Evolutionary conservation across 2,329 filamentous ascomycete genomes (phyloP).

Genomic region (Lithohypha guttulata): DNA sequence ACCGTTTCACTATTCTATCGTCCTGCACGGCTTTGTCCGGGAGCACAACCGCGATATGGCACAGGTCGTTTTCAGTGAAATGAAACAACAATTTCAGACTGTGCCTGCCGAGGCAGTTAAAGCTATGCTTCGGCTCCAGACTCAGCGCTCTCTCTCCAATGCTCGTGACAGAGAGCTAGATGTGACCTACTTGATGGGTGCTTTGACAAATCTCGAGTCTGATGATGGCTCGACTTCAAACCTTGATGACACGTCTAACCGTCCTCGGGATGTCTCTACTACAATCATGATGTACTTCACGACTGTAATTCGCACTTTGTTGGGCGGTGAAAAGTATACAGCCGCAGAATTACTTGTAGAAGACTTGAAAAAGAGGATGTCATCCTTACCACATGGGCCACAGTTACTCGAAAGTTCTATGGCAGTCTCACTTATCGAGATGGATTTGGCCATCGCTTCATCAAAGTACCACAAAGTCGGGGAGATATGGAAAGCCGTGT

Average conservation of each 20-base stretch:
- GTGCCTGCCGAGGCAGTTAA: slow-evolving; percentile 27
- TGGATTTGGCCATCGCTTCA: slow-evolving; percentile 5
- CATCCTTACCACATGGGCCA: neutral
- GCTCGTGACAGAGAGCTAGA: slow-evolving; percentile 6
- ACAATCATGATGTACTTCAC: neutral
- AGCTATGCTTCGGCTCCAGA: slow-evolving; percentile 27
- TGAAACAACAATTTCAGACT: slow-evolving; percentile 27
- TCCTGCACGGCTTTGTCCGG: slow-evolving; percentile 41
- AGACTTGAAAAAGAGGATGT: slow-evolving; percentile 1
- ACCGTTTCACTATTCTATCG: slow-evolving; percentile 36
- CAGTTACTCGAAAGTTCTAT: neutral
- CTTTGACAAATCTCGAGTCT: slow-evolving; percentile 6
- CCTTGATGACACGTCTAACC: neutral
- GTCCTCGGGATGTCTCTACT: neutral
- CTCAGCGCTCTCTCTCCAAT: slow-evolving; percentile 27
- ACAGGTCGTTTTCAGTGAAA: slow-evolving; percentile 38
- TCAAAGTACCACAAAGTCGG: neutral
- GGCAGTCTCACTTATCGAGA: neutral
- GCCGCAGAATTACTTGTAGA: neutral
- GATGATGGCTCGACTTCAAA: neutral
- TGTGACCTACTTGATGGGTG: slow-evolving; percentile 9
- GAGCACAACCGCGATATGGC: slow-evolving; percentile 40
- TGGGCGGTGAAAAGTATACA: slow-evolving; percentile 1
- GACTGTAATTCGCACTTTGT: neutral
- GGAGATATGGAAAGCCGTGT: slow-evolving; percentile 1